Evolutionary conservation across 805 yeast genomes (phyloP).

Genomic region (Starmerella potacharoeniae): DNA sequence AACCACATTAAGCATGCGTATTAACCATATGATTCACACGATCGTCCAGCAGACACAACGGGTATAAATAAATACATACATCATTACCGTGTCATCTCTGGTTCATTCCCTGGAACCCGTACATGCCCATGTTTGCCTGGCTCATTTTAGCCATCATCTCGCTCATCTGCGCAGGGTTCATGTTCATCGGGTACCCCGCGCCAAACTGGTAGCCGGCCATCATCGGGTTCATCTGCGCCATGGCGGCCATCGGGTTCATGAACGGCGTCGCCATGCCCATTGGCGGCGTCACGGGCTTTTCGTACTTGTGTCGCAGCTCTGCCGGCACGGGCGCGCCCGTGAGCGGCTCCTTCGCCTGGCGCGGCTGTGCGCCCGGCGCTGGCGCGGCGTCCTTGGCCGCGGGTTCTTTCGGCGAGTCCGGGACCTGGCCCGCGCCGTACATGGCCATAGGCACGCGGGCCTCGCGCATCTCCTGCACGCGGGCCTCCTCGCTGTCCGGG

Average conservation of each 20-base stretch:
- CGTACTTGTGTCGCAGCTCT: slow-evolving; percentile 10
- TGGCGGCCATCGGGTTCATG: slow-evolving; percentile 3
- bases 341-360: slow-evolving; percentile 4
- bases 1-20: too few species aligned
- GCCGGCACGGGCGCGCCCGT: slow-evolving; percentile 10
- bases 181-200: slow-evolving; percentile 4
- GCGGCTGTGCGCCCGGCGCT: slow-evolving; percentile 6
- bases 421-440: slow-evolving; percentile 6
- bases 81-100: background rate
- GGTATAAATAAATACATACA: background rate
- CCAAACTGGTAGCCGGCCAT: slow-evolving; percentile 3
- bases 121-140: slow-evolving; percentile 1
- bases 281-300: slow-evolving; percentile 5
- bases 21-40: too few species aligned
- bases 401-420: slow-evolving; percentile 23
- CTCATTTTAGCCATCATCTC: slow-evolving; percentile 8
- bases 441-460: slow-evolving; percentile 19
- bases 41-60: background rate
- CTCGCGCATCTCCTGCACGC: slow-evolving; percentile 23
- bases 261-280: slow-evolving; percentile 4
- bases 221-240: slow-evolving; percentile 7
- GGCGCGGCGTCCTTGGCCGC: slow-evolving; percentile 6
- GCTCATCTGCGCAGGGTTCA: slow-evolving; percentile 9
- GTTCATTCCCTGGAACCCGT: background rate
- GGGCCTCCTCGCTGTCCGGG: slow-evolving; percentile 25